phyloP scores from a whole-genome alignment of 495 filamentous ascomycete genomes.

The Lepidopterella palustris region DNA sequence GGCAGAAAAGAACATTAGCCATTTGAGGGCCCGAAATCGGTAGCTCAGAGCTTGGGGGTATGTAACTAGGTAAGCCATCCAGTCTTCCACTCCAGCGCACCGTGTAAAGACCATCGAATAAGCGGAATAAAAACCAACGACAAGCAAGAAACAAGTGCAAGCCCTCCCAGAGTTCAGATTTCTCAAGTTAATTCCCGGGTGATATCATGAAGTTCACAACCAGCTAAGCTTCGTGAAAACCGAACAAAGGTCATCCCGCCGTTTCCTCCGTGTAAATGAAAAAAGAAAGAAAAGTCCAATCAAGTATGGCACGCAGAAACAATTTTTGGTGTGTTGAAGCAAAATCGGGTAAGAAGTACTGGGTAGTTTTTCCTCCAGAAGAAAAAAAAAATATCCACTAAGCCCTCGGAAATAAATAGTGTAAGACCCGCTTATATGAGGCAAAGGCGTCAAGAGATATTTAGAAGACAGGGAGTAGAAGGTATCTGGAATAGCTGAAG shows the following conservation, averaged over 20 bases:
- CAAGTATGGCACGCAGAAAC: background rate
- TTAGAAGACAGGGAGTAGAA: background rate
- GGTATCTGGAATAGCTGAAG: background rate
- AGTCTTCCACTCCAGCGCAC: background rate
- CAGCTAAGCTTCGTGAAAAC: background rate
- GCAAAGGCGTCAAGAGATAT: background rate
- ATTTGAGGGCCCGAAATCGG: background rate
- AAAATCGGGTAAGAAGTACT: background rate
- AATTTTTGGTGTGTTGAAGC: background rate
- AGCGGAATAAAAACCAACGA: background rate
- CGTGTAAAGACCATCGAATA: background rate
- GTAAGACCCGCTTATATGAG: background rate
- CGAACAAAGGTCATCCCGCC: background rate
- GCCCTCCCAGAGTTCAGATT: background rate
- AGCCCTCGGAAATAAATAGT: background rate
- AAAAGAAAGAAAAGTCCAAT: background rate
- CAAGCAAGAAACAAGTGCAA: slow-evolving; percentile 3
- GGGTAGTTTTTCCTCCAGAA: background rate
- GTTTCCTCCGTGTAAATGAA: background rate
- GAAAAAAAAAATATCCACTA: background rate
- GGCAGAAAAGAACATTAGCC: background rate
- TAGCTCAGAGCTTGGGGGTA: background rate
- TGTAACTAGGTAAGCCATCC: background rate
- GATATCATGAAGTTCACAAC: background rate
- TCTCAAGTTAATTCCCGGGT: background rate